Evolutionary conservation across 768 basidiomycete genomes (phyloP), one percentile per base, ranked within the genome.

Genomic region (Mycena vitilis): DNA sequence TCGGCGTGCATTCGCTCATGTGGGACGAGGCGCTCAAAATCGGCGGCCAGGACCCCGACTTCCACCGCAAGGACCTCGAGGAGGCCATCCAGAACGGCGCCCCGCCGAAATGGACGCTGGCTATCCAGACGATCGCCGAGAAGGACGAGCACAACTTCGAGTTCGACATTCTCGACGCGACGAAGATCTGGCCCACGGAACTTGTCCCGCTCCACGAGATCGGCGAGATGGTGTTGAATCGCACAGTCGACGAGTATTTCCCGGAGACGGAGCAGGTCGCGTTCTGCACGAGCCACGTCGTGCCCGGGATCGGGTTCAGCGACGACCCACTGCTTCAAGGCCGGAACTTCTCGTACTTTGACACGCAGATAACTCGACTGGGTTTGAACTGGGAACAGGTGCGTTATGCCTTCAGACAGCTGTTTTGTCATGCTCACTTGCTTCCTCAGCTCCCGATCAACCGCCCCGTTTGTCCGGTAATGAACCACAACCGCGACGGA

Each of bases 11-110:
- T 75, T 91, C 89, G 65, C 81, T 96, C 18, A 82, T 92, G 7
- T 97, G 95, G 95, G 95, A 97, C 69, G 95, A 98, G 73, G 93
- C 93, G 0, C 81, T 96, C 68, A 96, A 96, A 76, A 86, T 96
- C 47, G 68, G 71, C 18, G 92, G 93, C 0, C 93, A 95, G 77
- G 95, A 96, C 78, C 95, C 95, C 79, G 95, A 96, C 78, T 96
- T 93, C 79, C 95, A 95, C 70, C 88, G 94, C 38, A 92, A 95
- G 75, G 95, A 96, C 75, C 80, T 96, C 3, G 86, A 88, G 59
- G 95, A 96, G 73, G 95, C 95, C 8, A 95, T 97, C 69, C 81
- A 88, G 42, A 85, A 81, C 37, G 93, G 91, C 4, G 83, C 84
- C 2, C 90, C 83, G 74, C 89, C 95, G 10, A 91, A 87, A 75